These are phyloP conservation scores for Strobilomyces dryophilus DNA, from an alignment of 768 basidiomycete genomes.

Conservation along the genomic window DNA sequence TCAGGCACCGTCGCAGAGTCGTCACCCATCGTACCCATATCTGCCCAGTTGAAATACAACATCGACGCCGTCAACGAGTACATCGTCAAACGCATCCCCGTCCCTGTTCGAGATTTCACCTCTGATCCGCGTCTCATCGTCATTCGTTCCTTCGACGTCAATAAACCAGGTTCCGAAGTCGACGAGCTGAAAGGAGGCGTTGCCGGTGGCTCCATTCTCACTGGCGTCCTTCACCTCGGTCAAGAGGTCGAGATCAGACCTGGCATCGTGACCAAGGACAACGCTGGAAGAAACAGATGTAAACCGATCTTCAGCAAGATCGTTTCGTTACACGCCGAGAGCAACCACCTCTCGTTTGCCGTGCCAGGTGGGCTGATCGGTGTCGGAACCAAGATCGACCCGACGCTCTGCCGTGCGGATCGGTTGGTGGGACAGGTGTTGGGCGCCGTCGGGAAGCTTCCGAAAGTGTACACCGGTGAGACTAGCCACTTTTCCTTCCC, in stretches of 20 bases:
- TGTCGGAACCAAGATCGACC: constrained; percentile 96
- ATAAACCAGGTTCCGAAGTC: constrained; percentile 97
- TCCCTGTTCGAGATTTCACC: constrained; percentile 89
- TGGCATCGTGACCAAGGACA: constrained; percentile 95
- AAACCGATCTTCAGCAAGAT: constrained; percentile 91
- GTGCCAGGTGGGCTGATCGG: constrained; percentile 98
- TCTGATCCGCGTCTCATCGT: constrained; percentile 93
- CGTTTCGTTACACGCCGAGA: constrained; percentile 91
- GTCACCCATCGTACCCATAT: constrained; percentile 98
- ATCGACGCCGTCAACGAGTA: constrained; percentile 99
- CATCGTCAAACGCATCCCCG: constrained; percentile 94
- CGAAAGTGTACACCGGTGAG: constrained; percentile 84
- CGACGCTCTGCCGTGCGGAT: constrained; percentile 95
- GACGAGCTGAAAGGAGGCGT: constrained; percentile 98
- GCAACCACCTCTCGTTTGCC: constrained; percentile 89
- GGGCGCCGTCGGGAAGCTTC: constrained; percentile 91
- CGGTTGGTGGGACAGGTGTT: constrained; percentile 95
- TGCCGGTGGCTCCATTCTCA: constrained; percentile 94
- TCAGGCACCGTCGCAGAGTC: constrained; percentile 94
- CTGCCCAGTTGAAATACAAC: constrained; percentile 98
- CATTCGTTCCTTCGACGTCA: constrained; percentile 99
- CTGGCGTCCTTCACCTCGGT: constrained; percentile 85
- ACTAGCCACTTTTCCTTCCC: neutral
- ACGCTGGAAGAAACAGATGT: constrained; percentile 83
- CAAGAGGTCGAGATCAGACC: constrained; percentile 96